phyloP scores from a whole-genome alignment of 2,329 filamentous ascomycete genomes.

The Seiridium unicorne region DNA sequence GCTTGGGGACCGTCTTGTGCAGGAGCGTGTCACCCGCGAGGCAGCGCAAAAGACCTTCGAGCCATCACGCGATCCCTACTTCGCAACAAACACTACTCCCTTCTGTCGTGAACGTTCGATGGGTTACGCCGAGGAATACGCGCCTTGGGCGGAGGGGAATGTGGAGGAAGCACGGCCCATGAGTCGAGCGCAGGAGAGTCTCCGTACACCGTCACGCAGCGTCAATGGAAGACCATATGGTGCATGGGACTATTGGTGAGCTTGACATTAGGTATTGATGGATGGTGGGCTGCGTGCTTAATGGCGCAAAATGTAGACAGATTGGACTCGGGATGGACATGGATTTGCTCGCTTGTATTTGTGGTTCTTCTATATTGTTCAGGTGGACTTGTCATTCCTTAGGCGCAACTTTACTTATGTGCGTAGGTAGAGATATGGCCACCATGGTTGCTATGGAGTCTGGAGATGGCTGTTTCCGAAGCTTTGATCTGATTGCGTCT shows the following conservation, averaged over 20 bases:
- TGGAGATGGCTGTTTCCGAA: background rate
- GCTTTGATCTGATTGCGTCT: conserved; percentile 7
- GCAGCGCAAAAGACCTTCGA: background rate
- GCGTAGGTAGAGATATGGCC: too few species aligned
- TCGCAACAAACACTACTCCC: background rate
- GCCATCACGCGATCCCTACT: background rate
- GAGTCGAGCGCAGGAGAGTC: background rate
- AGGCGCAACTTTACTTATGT: too few species aligned
- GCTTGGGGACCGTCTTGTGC: background rate
- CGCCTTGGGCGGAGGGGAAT: conserved; percentile 3
- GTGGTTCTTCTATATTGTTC: background rate
- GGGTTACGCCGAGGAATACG: background rate
- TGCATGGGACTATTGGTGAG: conserved; percentile 1
- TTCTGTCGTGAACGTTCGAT: background rate
- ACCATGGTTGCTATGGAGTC: background rate
- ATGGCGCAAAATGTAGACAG: background rate
- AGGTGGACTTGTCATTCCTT: background rate
- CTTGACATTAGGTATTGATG: background rate
- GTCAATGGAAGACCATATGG: background rate
- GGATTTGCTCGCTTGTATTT: too few species aligned
- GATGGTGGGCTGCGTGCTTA: background rate
- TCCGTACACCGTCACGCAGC: conserved; percentile 1
- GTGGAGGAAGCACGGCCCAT: background rate
- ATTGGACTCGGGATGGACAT: too few species aligned
- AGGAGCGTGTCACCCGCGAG: background rate